Base-by-base conservation (phyloP, 305 asterid species). In the Fraxinus floribunda region DNA sequence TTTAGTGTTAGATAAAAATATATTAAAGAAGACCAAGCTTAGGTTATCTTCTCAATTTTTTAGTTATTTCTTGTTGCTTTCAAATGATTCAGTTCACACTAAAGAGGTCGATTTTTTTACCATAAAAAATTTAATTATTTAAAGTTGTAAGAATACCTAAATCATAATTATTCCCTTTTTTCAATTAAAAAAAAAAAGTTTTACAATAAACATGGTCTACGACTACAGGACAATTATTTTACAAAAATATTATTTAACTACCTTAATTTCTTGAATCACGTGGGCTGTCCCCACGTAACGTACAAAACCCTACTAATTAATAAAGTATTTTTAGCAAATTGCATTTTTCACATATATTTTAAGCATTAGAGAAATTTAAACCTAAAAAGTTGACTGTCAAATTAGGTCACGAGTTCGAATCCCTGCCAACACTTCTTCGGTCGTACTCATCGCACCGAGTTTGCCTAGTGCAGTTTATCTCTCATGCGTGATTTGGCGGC, bases 341-440 rank as follows among this genome's bases (percentile, higher is more conserved):
- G 36, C 18, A 68, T 11, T 29, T 22, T 26, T 22, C 16, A 66
- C 10, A 1, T n/a, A 60, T 60, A 60, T 60, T 57, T 60, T 4
- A 26, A 30, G 38, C 38, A 68, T 26, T 24, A 26, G 1, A 66
- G 6, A 66, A 24, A 24, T 66, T 26, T 24, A 52, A 16, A 26
- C 30, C 44, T 77, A 81, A 77, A 68, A 78, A 38, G 60, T 75
- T 66, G 62, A 86, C 85, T 84, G 0, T 18, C 49, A 66, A 26
- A 76, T 84, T 79, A 22, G 24, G 24, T 22, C 24, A 22, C 24
- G 24, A 22, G 24, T 22, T 22, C 24, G 24, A 22, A 22, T 22
- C 24, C 24, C 24, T 22, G 24, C 24, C 24, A 22, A 22, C 24
- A 22, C 24, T 22, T 22, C 24, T 22, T 22, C 24, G 24, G 24